A percentile compares a stretch with the other conserved stretches of the same genome.
Conservation (phyloP, 768 basidiomycete species). For the Boletus subparvulus region DNA sequence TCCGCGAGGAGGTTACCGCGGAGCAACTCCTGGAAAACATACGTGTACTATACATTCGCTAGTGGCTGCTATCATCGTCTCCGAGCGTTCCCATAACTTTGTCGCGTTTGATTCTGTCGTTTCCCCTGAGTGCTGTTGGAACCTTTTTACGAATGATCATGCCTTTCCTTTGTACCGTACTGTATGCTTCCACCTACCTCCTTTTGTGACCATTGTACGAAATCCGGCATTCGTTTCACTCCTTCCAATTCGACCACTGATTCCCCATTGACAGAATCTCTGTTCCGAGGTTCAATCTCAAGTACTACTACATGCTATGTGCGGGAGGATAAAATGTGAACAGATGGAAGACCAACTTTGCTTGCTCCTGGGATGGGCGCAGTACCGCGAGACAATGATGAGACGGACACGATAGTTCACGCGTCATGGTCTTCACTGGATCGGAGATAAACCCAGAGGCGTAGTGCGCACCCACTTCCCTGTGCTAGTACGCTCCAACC, state of each 20-base stretch:
- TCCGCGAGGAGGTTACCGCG: constrained; percentile 7
- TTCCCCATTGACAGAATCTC: not conserved
- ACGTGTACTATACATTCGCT: constrained; percentile 10
- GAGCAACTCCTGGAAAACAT: constrained; percentile 1
- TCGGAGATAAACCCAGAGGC: not conserved
- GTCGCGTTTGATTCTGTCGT: too few species aligned
- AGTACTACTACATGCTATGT: not conserved
- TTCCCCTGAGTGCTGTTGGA: not conserved
- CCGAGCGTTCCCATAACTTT: not conserved
- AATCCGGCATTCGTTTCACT: not conserved
- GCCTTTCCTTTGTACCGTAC: not conserved
- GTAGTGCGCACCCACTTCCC: not conserved
- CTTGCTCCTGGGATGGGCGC: too few species aligned
- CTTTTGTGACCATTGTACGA: not conserved
- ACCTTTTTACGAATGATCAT: not conserved
- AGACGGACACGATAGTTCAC: not conserved
- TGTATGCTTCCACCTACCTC: not conserved
- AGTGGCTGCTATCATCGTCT: not conserved
- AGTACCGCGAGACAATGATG: not conserved
- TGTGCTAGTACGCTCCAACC: not conserved
- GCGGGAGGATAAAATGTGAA: not conserved
- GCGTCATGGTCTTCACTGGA: not conserved
- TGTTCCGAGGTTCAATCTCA: not conserved
- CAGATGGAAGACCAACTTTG: not conserved
- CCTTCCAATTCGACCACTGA: not conserved